A percentile compares a stretch with the other conserved stretches of the same genome.
Evolutionary conservation across 345 rosid genomes (phyloP).

Genomic region (Lenwebbia sp.): DNA sequence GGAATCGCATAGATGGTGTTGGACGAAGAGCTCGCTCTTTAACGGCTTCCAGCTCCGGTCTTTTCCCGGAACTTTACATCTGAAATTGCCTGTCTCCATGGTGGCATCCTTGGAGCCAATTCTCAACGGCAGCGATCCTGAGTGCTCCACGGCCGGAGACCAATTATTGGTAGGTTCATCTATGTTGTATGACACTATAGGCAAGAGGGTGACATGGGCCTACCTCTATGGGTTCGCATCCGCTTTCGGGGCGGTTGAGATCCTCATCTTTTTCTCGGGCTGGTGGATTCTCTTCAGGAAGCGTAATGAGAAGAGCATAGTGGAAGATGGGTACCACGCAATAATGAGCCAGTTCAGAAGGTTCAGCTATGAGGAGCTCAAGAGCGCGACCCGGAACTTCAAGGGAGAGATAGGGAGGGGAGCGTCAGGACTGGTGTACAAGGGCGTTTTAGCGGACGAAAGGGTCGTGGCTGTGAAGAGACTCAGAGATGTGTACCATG

Average conservation of each 20-base stretch:
- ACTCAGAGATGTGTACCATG: slow-evolving; percentile 26
- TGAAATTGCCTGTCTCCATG: slow-evolving; percentile 15
- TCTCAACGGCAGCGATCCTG: not conserved
- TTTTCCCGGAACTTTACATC: slow-evolving; percentile 14
- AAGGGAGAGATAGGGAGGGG: slow-evolving; percentile 34
- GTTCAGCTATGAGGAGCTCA: slow-evolving; percentile 23
- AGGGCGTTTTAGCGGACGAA: slow-evolving; percentile 27
- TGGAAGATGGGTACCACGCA: slow-evolving; percentile 15
- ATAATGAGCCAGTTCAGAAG: slow-evolving; percentile 17
- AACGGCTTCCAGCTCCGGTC: slow-evolving; percentile 20
- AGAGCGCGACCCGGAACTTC: slow-evolving; percentile 21
- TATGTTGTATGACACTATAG: slow-evolving; percentile 1
- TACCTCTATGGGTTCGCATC: slow-evolving; percentile 27
- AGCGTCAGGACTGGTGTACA: slow-evolving; percentile 36
- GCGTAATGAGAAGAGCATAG: not conserved
- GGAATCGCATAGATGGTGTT: slow-evolving; percentile 9
- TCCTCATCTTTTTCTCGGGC: slow-evolving; percentile 7
- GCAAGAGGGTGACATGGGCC: slow-evolving; percentile 15
- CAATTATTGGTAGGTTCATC: not conserved
- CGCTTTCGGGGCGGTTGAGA: slow-evolving; percentile 19
- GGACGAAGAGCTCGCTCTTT: slow-evolving; percentile 11
- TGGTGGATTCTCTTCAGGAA: slow-evolving; percentile 22
- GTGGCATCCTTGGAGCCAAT: not conserved
- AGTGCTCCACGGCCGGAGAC: not conserved
- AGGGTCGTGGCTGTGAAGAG: slow-evolving; percentile 41